Base-by-base conservation (phyloP, 1,284 basidiomycete genomes). In the Moniliophthora roreri region DNA sequence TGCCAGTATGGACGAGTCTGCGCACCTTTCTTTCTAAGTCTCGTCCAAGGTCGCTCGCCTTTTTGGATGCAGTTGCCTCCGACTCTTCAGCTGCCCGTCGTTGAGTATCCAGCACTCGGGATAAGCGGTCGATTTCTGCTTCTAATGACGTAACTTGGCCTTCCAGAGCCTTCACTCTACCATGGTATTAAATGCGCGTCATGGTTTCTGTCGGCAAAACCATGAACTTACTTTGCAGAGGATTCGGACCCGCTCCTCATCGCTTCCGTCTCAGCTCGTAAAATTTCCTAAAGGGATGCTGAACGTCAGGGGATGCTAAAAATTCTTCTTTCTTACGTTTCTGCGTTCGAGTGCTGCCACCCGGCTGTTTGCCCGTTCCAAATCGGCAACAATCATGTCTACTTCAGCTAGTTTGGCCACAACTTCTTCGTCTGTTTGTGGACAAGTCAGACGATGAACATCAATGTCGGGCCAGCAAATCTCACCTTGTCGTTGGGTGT, bases 381-480 rank as follows among this genome's bases (percentile, higher is more conserved):
- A 77, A 70, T 99, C 96, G 13, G 89, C 90, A 21, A 91, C 88
- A 57, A 97, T 84, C 82, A 97, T 89, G 62, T 98, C 95, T 52
- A 95, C 80, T 66, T 97, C 94, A 0, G 90, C 87, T 24, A 96
- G 79, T 60, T 94, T 91, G 1, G 92, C 83, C 2, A 93, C 79
- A 9, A 93, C 89, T 66, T 96, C 95, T 65, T 95, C 91, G 63
- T 96, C 93, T 94, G 60, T n/a, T n/a, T n/a, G n/a, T n/a, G n/a
- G n/a, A n/a, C n/a, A n/a, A n/a, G n/a, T n/a, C 42, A 40, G 53
- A n/a, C 11, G n/a, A 34, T 32, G n/a, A 10, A 13, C 36, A 10
- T 24, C 58, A 44, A 32, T 61, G 50, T 42, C 36, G 56, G 37
- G 52, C 46, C 41, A 54, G 42, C 60, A 18, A 50, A n/a, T 41